phyloP scores from a whole-genome alignment of 345 rosid species.

The Brassica rapa region DNA sequence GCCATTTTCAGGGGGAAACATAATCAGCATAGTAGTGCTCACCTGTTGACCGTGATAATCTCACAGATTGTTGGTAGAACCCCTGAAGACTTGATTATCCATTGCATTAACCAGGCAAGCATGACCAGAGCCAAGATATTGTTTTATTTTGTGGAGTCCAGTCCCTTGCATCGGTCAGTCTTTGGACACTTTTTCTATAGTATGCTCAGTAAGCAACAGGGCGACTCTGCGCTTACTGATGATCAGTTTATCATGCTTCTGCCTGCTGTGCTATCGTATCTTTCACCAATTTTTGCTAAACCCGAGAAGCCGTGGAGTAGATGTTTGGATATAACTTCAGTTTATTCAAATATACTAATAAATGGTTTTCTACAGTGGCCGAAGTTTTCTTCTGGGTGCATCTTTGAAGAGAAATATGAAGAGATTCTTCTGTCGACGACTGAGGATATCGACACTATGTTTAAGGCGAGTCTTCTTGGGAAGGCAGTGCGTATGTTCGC shows the following conservation, averaged over 20 bases:
- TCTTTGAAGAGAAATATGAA: conserved; percentile 65
- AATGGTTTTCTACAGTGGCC: conserved; percentile 64
- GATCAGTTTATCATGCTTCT: conserved; percentile 66
- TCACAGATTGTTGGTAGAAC: conserved; percentile 56
- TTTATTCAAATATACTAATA: conserved; percentile 58
- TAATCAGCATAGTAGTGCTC: conserved; percentile 45
- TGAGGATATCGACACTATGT: conserved; percentile 56
- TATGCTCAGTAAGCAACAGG: conserved; percentile 39
- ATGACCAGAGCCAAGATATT: conserved; percentile 63
- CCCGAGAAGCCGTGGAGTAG: conserved; percentile 47
- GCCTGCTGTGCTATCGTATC: conserved; percentile 66
- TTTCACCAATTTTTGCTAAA: conserved; percentile 48
- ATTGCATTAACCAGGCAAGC: conserved; percentile 52
- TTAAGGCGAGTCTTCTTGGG: conserved; percentile 67
- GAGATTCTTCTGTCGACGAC: conserved; percentile 47
- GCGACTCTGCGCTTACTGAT: conserved; percentile 48
- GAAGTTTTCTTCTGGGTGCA: conserved; percentile 54
- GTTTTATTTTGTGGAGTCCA: conserved; percentile 67
- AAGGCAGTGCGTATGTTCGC: conserved; percentile 65
- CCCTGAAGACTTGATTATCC: conserved; percentile 63
- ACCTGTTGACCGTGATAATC: conserved; percentile 58
- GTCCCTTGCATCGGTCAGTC: conserved; percentile 65
- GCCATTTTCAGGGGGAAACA: conserved; percentile 48
- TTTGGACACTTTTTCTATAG: conserved; percentile 59
- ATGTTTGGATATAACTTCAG: conserved; percentile 49